Evolutionary conservation across 2,329 filamentous ascomycete species (phyloP), one percentile per base, ranked within the genome.

Genomic region (Arachnopeziza araneosa): DNA sequence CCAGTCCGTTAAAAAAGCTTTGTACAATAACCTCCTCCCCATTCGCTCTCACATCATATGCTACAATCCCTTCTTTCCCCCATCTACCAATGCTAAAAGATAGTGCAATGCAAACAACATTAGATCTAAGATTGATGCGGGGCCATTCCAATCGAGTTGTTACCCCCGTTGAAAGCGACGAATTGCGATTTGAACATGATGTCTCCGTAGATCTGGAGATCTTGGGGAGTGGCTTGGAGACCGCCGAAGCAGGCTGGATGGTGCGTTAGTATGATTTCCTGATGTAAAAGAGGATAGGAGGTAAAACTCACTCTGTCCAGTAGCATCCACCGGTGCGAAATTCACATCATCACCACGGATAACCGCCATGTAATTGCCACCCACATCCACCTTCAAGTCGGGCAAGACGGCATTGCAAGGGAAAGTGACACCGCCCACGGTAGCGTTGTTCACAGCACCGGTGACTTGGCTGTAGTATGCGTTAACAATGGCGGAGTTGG

Each of bases 151-250:
- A 84, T 70, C 2, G 78, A 76, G 69, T 78, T 80, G 73, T 84
- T 83, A 52, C 79, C 81, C 36, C 75, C 78, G 69, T 84, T 79
- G 69, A 84, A 84, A 19, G 77, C 81, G 24, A 84, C 80, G 66
- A 83, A 84, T 68, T 84, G 80, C 32, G 80, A 81, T 75, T 84
- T 84, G 76, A 85, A 84, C 70, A 85, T 80, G 67, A 84, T 79
- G 68, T 85, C 82, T 21, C 83, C 83, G 68, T 82, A 85, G 70
- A 91, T 85, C 73, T 86, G 83, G 48, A 88, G 72, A 26, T 76
- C 74, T 17, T 76, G 75, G 1, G 79, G 77, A 53, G 82, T 83
- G 32, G 81, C 78, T 75, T 90, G 87, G 21, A 90, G 74, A 66
- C 86, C 87, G 61, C 86, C 87, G 66, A 87, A 89, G 77, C 87